Conservation (phyloP, 1,284 basidiomycete species). For the Takashimella koratensis region DNA sequence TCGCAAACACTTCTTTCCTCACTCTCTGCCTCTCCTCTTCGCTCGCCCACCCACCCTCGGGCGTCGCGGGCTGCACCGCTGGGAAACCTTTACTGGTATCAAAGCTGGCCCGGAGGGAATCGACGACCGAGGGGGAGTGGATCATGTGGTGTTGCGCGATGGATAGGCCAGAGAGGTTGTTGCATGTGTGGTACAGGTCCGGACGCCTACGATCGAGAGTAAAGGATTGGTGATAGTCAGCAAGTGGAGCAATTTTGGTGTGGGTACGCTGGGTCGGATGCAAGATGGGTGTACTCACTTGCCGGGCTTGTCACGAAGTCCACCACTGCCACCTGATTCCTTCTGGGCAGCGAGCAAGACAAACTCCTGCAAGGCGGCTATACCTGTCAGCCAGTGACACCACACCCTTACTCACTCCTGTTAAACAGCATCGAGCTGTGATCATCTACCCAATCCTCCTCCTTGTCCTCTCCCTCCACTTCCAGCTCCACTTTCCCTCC, state of each 20-base stretch:
- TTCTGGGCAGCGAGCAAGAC: constrained; percentile 82
- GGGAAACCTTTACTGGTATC: constrained; percentile 31
- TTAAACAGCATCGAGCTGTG: constrained; percentile 39
- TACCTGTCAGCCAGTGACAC: constrained; percentile 11
- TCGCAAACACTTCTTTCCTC: constrained; percentile 58
- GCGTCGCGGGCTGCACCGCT: constrained; percentile 20
- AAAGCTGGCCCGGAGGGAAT: constrained; percentile 46
- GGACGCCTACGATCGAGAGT: constrained; percentile 64
- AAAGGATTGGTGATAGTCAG: not conserved
- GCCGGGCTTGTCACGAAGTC: constrained; percentile 89
- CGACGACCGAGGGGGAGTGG: constrained; percentile 53
- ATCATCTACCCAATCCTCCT: constrained; percentile 27
- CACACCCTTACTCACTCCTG: constrained; percentile 32
- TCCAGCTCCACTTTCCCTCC: constrained; percentile 11
- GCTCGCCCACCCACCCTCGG: constrained; percentile 28
- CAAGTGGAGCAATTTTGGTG: too few species aligned
- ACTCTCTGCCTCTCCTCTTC: constrained; percentile 48
- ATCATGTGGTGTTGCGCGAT: constrained; percentile 73
- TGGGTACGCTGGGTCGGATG: too few species aligned
- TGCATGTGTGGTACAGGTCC: constrained; percentile 88
- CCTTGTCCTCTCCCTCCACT: constrained; percentile 21
- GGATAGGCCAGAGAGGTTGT: constrained; percentile 84
- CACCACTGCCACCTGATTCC: constrained; percentile 57
- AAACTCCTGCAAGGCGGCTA: constrained; percentile 77
- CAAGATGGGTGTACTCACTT: constrained; percentile 64